Evolutionary conservation across 169 alveolate species (phyloP).

Genomic region (Plasmodium knowlesi): DNA sequence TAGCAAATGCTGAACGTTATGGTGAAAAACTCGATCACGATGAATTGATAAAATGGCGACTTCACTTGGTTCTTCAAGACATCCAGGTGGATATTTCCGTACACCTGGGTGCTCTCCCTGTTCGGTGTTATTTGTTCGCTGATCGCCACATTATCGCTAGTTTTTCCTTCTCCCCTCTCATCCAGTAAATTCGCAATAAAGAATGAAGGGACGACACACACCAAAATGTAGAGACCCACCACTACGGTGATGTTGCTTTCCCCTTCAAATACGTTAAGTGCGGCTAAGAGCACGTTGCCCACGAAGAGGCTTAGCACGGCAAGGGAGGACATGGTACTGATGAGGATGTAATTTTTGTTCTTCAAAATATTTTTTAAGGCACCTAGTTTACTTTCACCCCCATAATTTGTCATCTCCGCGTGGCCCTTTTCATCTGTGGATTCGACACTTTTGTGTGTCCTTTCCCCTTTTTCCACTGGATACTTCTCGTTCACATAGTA

Average conservation of each 20-base stretch:
- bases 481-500: slow-evolving; percentile 64
- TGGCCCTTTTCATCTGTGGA: not conserved
- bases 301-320: slow-evolving; percentile 69
- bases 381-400: slow-evolving; percentile 2
- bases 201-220: slow-evolving; percentile 49
- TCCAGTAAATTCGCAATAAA: slow-evolving; percentile 43
- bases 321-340: slow-evolving; percentile 67
- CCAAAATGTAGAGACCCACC: not conserved
- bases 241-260: slow-evolving; percentile 35
- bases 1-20: slow-evolving; percentile 48
- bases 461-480: slow-evolving; percentile 10
- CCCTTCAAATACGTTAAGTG: not conserved
- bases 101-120: not conserved
- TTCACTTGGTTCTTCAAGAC: slow-evolving; percentile 25
- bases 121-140: not conserved
- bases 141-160: not conserved
- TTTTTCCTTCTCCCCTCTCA: not conserved
- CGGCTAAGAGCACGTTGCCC: slow-evolving; percentile 20
- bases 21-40: slow-evolving; percentile 58
- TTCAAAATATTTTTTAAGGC: slow-evolving; percentile 7
- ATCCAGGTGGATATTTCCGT: not conserved
- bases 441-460: not conserved
- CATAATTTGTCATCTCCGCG: not conserved
- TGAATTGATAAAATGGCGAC: slow-evolving; percentile 46
- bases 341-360: slow-evolving; percentile 67